Conservation (phyloP, 169 alveolate genomes). For the Cryptosporidium baileyi region DNA sequence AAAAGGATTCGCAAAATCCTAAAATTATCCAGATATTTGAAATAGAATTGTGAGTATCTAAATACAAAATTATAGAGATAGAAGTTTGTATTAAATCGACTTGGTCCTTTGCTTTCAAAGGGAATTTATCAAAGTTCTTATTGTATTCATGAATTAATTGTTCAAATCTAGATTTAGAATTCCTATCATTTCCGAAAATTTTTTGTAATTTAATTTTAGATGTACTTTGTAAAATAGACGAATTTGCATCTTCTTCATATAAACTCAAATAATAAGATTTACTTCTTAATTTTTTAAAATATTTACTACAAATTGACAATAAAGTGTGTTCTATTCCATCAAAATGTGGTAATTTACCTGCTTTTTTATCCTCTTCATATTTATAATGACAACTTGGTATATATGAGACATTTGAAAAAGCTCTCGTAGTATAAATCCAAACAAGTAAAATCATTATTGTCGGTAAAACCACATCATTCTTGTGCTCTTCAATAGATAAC, state of each 20-base stretch:
- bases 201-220: background rate
- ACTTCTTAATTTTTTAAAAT: background rate
- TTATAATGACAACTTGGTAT: slow-evolving; percentile 35
- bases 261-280: background rate
- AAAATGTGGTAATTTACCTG: background rate
- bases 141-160: background rate
- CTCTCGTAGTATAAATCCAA: slow-evolving; percentile 44
- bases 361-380: background rate
- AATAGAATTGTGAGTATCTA: background rate
- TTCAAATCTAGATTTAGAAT: background rate
- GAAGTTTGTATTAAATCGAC: background rate
- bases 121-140: background rate
- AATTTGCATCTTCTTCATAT: slow-evolving; percentile 5
- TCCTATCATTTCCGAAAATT: background rate
- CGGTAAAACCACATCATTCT: background rate
- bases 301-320: background rate
- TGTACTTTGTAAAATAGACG: slow-evolving; percentile 5
- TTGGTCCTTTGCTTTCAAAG: slow-evolving; percentile 33
- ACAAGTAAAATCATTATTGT: slow-evolving; percentile 9
- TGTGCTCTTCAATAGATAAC: background rate
- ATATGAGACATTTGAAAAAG: background rate
- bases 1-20: slow-evolving; percentile 34
- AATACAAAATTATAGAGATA: background rate
- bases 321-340: slow-evolving; percentile 44
- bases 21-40: slow-evolving; percentile 18